phyloP scores from a whole-genome alignment of 257 asterid species.

The Osmanthus fragrans region DNA sequence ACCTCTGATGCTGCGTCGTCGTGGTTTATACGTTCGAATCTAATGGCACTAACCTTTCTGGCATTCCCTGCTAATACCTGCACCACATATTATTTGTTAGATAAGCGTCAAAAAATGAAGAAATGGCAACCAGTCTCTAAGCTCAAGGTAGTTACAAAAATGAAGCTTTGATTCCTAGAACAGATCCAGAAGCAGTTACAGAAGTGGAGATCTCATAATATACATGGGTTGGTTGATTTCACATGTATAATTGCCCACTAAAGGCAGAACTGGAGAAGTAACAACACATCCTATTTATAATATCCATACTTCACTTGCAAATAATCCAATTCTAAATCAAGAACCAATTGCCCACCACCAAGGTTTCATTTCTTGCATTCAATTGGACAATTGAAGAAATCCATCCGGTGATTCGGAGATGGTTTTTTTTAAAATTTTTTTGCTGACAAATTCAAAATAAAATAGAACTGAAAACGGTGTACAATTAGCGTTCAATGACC shows the following conservation, averaged over 20 bases:
- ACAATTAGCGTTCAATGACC: background rate
- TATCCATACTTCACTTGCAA: background rate
- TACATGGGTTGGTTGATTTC: background rate
- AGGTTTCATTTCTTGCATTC: background rate
- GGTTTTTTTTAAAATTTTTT: background rate
- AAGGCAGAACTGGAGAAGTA: background rate
- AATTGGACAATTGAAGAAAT: background rate
- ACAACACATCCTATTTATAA: background rate
- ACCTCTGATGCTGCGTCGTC: constrained; percentile 49
- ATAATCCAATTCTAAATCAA: background rate
- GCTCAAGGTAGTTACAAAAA: background rate
- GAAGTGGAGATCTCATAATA: background rate
- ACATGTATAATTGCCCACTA: background rate
- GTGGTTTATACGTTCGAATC: constrained; percentile 70
- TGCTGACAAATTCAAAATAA: background rate
- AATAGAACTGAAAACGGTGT: background rate
- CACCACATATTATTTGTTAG: constrained; percentile 25
- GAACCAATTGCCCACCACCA: background rate
- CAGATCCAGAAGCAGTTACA: background rate
- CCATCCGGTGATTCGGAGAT: background rate
- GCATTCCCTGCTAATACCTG: constrained; percentile 97
- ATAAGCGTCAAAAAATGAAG: background rate
- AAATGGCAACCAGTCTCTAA: background rate
- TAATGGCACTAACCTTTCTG: constrained; percentile 89
- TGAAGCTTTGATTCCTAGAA: constrained; percentile 9